Base-by-base conservation (phyloP, 2,329 filamentous ascomycete species). In the Epichloe elymi region DNA sequence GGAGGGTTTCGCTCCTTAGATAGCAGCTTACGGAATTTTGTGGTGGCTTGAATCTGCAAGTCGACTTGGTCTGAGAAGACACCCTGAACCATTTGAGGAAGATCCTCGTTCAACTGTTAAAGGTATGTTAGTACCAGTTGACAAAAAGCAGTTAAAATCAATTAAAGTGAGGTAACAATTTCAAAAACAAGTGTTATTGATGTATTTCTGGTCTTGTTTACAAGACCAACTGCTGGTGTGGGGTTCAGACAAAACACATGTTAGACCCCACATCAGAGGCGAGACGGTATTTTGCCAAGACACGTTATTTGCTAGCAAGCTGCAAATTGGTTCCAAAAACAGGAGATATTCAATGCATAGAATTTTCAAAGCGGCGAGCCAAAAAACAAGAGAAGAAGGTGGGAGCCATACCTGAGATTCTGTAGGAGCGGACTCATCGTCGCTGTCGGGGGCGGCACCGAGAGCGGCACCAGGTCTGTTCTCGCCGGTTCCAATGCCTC, bases 11-110 rank as follows among this genome's bases (percentile, higher is more conserved):
- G 88, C 76, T 98, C 93, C 75, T 98, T 98, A 59, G 89, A 96
- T 30, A 98, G 77, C 41, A 98, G 80, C 78, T 98, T 98, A 68
- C 93, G 80, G 78, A 98, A 98, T 71, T 95, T 96, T 60, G 93
- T 98, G 30, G 93, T 98, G 53, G 91, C 89, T 72, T 91, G 84
- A 61, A 98, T 98, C 73, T 98, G 93, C 60, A 86, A 80, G 67
- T 98, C 93, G 71, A 98, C 96, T 72, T 97, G 89, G 58, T 98
- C 91, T 57, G 93, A 98, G 74, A 98, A 97, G 65, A 98, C 93
- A 56, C 93, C 93, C 65, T 86, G 79, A 56, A 97, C 93, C 93
- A 98, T 98, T 74, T 93, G 84, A 61, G 93, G 93, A 60, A 98
- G 88, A 67, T 98, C 93, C 72, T 96, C 90, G 67, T 93, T 95